phyloP scores from a whole-genome alignment of 1,139 yeast genomes.

The Geotrichum australiense region DNA sequence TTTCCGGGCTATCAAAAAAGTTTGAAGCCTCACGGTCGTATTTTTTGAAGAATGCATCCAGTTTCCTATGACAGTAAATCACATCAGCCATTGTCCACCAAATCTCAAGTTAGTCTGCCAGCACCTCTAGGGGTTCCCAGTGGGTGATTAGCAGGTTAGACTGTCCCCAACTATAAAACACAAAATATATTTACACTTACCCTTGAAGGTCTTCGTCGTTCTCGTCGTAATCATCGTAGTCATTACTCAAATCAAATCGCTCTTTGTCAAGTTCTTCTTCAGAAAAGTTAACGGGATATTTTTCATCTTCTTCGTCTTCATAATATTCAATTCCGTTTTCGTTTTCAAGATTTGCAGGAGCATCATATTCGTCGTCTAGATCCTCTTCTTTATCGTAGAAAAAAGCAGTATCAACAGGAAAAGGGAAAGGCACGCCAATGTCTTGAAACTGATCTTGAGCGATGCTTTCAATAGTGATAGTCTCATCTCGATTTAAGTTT shows the following conservation, averaged over 20 bases:
- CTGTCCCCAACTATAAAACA: slow-evolving; percentile 5
- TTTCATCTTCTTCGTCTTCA: slow-evolving; percentile 12
- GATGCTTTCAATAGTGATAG: slow-evolving; percentile 25
- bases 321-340: slow-evolving; percentile 9
- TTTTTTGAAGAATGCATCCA: slow-evolving; percentile 1
- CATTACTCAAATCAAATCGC: slow-evolving; percentile 2
- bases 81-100: slow-evolving; percentile 8
- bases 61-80: slow-evolving; percentile 6
- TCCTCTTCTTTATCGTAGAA: slow-evolving; percentile 10
- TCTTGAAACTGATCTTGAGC: slow-evolving; percentile 25
- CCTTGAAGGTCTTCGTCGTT: slow-evolving; percentile 4
- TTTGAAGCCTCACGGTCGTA: slow-evolving; percentile 11
- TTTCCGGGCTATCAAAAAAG: slow-evolving; percentile 15
- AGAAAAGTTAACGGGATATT: slow-evolving; percentile 1
- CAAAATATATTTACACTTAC: slow-evolving; percentile 7
- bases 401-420: slow-evolving; percentile 16
- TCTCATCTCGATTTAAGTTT: slow-evolving; percentile 15
- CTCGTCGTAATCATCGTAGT: slow-evolving; percentile 13
- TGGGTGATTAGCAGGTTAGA: slow-evolving; percentile 7
- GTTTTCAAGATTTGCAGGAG: slow-evolving; percentile 12
- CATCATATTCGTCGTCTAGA: slow-evolving; percentile 11
- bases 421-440: slow-evolving; percentile 21
- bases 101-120: slow-evolving; percentile 4
- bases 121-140: slow-evolving; percentile 1
- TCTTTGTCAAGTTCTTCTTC: slow-evolving; percentile 1